Evolutionary conservation across 208 protist genomes (phyloP).

Genomic region (Leishmania arabica): DNA sequence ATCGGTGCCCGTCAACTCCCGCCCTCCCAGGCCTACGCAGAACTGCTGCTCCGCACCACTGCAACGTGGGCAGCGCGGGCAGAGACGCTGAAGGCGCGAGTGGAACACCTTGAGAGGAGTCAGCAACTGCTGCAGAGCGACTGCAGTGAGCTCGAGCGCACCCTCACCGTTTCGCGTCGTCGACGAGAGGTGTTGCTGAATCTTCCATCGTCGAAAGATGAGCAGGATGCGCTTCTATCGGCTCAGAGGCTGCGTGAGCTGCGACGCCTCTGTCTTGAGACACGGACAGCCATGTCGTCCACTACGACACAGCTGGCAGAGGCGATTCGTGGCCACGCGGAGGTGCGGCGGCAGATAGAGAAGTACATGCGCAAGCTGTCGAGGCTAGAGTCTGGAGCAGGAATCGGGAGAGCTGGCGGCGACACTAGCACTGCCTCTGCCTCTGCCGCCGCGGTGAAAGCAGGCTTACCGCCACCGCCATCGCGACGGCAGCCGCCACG

Average conservation of each 20-base stretch:
- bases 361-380: constrained; percentile 63
- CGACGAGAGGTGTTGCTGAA: constrained; percentile 48
- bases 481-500: background rate
- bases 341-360: constrained; percentile 51
- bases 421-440: background rate
- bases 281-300: constrained; percentile 36
- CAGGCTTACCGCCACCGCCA: background rate
- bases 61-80: constrained; percentile 37
- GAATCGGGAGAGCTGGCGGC: background rate
- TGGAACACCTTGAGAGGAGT: constrained; percentile 40
- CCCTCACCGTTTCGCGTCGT: constrained; percentile 33
- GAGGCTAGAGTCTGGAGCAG: constrained; percentile 12
- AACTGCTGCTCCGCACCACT: constrained; percentile 41
- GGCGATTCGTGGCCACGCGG: constrained; percentile 39
- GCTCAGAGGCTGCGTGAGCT: constrained; percentile 50
- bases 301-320: constrained; percentile 55
- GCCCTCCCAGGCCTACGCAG: constrained; percentile 50
- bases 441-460: background rate
- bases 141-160: constrained; percentile 46
- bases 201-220: constrained; percentile 14
- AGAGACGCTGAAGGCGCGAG: constrained; percentile 38
- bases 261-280: constrained; percentile 47
- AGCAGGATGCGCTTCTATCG: constrained; percentile 8
- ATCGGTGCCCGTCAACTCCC: constrained; percentile 46
- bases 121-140: constrained; percentile 65